These are phyloP conservation scores for Candida endomychidarum DNA, from an alignment of 805 yeast genomes.

Conservation along the genomic window DNA sequence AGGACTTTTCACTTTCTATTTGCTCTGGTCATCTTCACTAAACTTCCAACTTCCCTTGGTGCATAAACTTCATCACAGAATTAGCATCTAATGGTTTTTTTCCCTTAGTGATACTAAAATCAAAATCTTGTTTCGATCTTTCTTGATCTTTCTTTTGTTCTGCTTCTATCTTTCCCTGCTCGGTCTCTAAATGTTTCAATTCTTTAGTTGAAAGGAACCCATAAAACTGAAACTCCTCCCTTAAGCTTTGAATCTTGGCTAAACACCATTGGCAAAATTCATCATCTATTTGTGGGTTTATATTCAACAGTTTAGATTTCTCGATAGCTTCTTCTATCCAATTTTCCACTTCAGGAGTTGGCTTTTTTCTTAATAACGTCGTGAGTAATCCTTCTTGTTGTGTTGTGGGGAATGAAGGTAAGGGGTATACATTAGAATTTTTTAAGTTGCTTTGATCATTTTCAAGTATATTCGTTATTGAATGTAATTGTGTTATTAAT, in stretches of 20 bases:
- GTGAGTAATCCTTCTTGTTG: slow-evolving; percentile 81
- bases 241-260: slow-evolving; percentile 49
- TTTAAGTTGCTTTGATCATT: slow-evolving; percentile 58
- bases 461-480: slow-evolving; percentile 70
- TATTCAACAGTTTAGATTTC: slow-evolving; percentile 16
- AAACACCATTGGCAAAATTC: slow-evolving; percentile 71
- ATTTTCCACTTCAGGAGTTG: slow-evolving; percentile 83
- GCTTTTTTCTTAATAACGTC: slow-evolving; percentile 82
- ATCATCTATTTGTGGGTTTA: slow-evolving; percentile 36
- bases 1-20: too few species aligned
- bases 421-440: slow-evolving; percentile 77
- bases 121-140: slow-evolving; percentile 24
- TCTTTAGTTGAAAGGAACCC: slow-evolving; percentile 61
- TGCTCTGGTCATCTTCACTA: too few species aligned
- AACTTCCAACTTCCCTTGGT: slow-evolving; percentile 30
- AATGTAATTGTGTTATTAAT: slow-evolving; percentile 74
- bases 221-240: slow-evolving; percentile 58
- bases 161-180: slow-evolving; percentile 31
- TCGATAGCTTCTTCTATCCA: slow-evolving; percentile 59
- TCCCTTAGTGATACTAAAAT: slow-evolving; percentile 26
- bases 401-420: slow-evolving; percentile 80
- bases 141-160: slow-evolving; percentile 20
- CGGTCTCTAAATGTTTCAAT: slow-evolving; percentile 27
- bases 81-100: slow-evolving; percentile 31
- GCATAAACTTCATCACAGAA: slow-evolving; percentile 40